These are phyloP conservation scores for Neofusicoccum kwambonambiense DNA, from an alignment of 2,329 filamentous ascomycete species.

Conservation along the genomic window DNA sequence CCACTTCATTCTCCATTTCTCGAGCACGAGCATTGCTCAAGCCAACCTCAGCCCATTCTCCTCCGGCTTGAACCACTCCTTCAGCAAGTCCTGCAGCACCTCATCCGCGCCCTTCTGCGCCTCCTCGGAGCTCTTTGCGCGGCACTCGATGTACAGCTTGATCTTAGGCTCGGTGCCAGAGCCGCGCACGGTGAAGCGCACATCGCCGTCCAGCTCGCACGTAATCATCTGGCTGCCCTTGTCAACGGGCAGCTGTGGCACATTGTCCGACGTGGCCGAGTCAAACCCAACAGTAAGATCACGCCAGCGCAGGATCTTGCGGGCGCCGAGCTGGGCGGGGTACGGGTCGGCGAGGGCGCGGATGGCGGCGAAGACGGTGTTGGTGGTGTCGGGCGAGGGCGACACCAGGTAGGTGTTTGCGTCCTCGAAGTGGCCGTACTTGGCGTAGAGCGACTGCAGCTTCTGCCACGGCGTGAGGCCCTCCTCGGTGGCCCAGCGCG, in stretches of 20 bases:
- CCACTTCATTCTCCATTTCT: neutral
- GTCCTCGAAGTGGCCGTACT: conserved; percentile 62
- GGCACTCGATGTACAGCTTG: conserved; percentile 57
- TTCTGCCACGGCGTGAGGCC: conserved; percentile 58
- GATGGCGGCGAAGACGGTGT: conserved; percentile 55
- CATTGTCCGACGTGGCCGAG: conserved; percentile 52
- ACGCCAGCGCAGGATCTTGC: conserved; percentile 58
- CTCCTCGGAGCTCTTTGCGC: conserved; percentile 39
- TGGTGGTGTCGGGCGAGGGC: conserved; percentile 53
- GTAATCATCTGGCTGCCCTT: conserved; percentile 64
- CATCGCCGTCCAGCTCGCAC: conserved; percentile 54
- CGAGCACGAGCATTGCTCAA: conserved; percentile 19
- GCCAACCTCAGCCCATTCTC: conserved; percentile 36
- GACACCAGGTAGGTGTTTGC: conserved; percentile 65
- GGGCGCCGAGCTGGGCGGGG: conserved; percentile 49
- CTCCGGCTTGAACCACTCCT: conserved; percentile 50
- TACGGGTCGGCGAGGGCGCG: conserved; percentile 43
- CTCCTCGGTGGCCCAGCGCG: conserved; percentile 49
- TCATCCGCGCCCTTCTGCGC: conserved; percentile 46
- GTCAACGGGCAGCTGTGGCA: conserved; percentile 57
- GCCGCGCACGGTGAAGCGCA: conserved; percentile 60
- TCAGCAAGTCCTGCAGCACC: conserved; percentile 46
- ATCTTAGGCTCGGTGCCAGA: conserved; percentile 68
- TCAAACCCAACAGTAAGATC: conserved; percentile 63
- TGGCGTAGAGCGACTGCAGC: conserved; percentile 56